A percentile compares a stretch with the other conserved stretches of the same genome.
phyloP scores from a whole-genome alignment of 2,329 filamentous ascomycete genomes.

The Stachybotrys chartarum region DNA sequence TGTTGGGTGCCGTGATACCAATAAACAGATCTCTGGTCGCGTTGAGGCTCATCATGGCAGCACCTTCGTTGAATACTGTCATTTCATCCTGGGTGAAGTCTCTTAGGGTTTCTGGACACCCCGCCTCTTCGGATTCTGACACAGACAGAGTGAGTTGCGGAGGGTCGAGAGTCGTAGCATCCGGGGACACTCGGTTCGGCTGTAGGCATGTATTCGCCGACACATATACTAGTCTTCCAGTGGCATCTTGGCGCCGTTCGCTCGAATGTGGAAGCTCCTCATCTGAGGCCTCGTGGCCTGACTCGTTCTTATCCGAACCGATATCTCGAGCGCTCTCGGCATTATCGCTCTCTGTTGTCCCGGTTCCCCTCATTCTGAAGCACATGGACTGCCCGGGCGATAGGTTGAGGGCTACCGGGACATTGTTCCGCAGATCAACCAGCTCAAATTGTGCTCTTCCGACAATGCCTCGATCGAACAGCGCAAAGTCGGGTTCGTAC shows the following conservation, averaged over 20 bases:
- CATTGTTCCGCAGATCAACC: conserved; percentile 55
- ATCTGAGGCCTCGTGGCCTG: conserved; percentile 2
- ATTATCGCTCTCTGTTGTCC: conserved; percentile 3
- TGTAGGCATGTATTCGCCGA: conserved; percentile 83
- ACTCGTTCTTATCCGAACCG: not conserved
- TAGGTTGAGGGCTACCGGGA: conserved; percentile 51
- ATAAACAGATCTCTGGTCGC: conserved; percentile 66
- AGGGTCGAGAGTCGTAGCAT: conserved; percentile 25
- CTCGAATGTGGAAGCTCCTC: conserved; percentile 6
- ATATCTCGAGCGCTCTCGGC: conserved; percentile 9
- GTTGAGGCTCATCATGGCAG: conserved; percentile 56
- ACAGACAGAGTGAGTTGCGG: conserved; percentile 75
- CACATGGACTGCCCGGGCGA: conserved; percentile 51
- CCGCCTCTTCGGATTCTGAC: conserved; percentile 41
- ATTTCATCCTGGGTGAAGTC: conserved; percentile 15
- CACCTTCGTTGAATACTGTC: conserved; percentile 58
- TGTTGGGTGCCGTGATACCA: conserved; percentile 62
- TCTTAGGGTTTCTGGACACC: conserved; percentile 17
- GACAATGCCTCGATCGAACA: conserved; percentile 56
- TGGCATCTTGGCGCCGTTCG: conserved; percentile 19
- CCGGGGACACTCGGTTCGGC: conserved; percentile 39
- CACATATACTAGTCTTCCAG: conserved; percentile 56
- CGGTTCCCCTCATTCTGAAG: conserved; percentile 22
- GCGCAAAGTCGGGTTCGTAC: conserved; percentile 56
- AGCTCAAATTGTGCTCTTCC: conserved; percentile 50